Conservation (phyloP, 371 early-diverging fungal species). For the Parasitella parasitica region DNA sequence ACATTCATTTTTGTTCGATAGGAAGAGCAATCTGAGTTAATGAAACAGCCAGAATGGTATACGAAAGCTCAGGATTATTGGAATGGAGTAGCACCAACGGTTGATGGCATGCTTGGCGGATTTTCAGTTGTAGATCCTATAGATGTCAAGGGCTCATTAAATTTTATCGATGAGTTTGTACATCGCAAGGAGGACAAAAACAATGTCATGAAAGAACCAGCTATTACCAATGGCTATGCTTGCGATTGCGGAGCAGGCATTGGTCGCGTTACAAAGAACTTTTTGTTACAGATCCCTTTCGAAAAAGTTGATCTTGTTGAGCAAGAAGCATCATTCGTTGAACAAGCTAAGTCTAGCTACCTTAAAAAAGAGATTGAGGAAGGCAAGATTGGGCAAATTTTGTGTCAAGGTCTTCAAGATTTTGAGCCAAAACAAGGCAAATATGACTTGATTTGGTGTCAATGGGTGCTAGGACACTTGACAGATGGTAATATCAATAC, state of each 20-base stretch:
- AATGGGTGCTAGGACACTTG: constrained; percentile 91
- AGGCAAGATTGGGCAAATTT: constrained; percentile 61
- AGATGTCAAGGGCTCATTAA: constrained; percentile 70
- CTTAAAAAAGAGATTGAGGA: constrained; percentile 53
- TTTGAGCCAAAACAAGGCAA: constrained; percentile 72
- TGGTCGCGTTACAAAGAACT: constrained; percentile 88
- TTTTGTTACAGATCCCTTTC: constrained; percentile 72
- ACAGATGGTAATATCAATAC: constrained; percentile 59
- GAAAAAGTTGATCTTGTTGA: constrained; percentile 89
- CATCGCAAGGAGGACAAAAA: constrained; percentile 17
- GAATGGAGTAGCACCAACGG: constrained; percentile 70
- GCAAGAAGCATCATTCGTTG: constrained; percentile 74
- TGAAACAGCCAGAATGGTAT: constrained; percentile 69
- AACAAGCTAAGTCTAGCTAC: constrained; percentile 65
- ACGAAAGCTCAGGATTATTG: constrained; percentile 88
- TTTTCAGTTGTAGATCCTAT: constrained; percentile 71
- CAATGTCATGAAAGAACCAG: constrained; percentile 28
- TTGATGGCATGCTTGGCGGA: constrained; percentile 91
- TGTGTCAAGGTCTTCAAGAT: constrained; percentile 79
- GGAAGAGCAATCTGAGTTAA: constrained; percentile 12
- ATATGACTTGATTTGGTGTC: constrained; percentile 94
- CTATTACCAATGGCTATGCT: constrained; percentile 38
- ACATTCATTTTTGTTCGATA: no score
- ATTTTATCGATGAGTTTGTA: constrained; percentile 68
- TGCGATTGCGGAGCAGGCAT: constrained; percentile 95